Conservation (phyloP, 1,284 basidiomycete genomes). For the Rhizoctonia solani region DNA sequence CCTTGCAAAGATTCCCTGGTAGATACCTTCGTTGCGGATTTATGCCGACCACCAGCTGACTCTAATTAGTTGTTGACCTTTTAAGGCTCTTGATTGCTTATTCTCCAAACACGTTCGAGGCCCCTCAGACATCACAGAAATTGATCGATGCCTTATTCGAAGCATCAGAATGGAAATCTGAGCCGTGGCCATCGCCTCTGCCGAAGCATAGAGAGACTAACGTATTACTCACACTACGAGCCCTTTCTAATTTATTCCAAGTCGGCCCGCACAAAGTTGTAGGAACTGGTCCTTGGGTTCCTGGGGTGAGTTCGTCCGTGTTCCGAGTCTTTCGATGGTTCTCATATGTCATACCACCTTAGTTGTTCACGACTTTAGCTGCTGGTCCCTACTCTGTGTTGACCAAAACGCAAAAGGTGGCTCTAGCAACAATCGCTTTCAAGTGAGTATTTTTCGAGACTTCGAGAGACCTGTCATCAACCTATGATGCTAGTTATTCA, state of each 20-base stretch:
- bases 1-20: slow-evolving; percentile 82
- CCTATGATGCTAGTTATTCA: slow-evolving; percentile 20
- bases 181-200: slow-evolving; percentile 57
- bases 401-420: slow-evolving; percentile 71
- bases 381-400: slow-evolving; percentile 59
- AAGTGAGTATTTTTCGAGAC: slow-evolving; percentile 57
- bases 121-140: slow-evolving; percentile 53
- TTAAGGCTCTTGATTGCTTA: slow-evolving; percentile 75
- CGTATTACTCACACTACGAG: slow-evolving; percentile 79
- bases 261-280: slow-evolving; percentile 50
- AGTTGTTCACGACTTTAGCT: slow-evolving; percentile 62
- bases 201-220: slow-evolving; percentile 82
- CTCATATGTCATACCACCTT: slow-evolving; percentile 10
- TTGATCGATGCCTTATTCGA: slow-evolving; percentile 68
- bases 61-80: slow-evolving; percentile 79
- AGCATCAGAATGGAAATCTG: slow-evolving; percentile 67
- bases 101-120: slow-evolving; percentile 57
- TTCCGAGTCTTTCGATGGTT: background rate
- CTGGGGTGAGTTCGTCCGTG: slow-evolving; percentile 52
- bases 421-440: slow-evolving; percentile 75
- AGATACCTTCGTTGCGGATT: slow-evolving; percentile 40
- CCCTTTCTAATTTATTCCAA: slow-evolving; percentile 79
- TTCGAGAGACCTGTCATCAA: slow-evolving; percentile 30
- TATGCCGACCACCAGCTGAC: background rate
- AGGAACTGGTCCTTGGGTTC: slow-evolving; percentile 56